Conservation (phyloP, 169 alveolate genomes). For the Plasmodium yoelii region DNA sequence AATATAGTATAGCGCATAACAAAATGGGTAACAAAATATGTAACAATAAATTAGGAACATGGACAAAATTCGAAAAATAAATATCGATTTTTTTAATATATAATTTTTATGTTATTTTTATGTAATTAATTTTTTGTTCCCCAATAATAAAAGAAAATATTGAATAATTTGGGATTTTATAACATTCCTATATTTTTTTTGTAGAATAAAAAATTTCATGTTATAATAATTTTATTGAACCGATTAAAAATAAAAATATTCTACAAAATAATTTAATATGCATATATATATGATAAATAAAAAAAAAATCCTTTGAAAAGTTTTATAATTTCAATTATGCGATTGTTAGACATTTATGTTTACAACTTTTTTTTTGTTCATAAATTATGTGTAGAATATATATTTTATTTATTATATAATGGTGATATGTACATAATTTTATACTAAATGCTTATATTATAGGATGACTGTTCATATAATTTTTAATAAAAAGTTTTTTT, state of each 20-base stretch:
- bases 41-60: too few species aligned
- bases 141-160: conserved; percentile 24
- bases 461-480: conserved; percentile 39
- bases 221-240: conserved; percentile 2
- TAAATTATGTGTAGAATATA: not conserved
- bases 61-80: too few species aligned
- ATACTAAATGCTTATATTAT: conserved; percentile 16
- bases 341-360: not conserved
- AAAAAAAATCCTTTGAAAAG: not conserved
- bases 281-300: not conserved
- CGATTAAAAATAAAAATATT: conserved; percentile 17
- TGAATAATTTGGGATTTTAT: conserved; percentile 19
- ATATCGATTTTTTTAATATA: too few species aligned
- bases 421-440: not conserved
- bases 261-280: conserved; percentile 14
- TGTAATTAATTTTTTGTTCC: not conserved
- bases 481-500: conserved; percentile 18
- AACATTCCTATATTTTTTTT: not conserved
- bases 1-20: too few species aligned
- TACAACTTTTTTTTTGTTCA: conserved; percentile 9
- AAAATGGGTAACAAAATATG: too few species aligned
- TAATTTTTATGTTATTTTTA: too few species aligned
- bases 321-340: not conserved
- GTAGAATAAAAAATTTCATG: not conserved
- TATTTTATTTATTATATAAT: not conserved